phyloP scores from a whole-genome alignment of 1,284 basidiomycete genomes.

The Leccinum colubrinum region DNA sequence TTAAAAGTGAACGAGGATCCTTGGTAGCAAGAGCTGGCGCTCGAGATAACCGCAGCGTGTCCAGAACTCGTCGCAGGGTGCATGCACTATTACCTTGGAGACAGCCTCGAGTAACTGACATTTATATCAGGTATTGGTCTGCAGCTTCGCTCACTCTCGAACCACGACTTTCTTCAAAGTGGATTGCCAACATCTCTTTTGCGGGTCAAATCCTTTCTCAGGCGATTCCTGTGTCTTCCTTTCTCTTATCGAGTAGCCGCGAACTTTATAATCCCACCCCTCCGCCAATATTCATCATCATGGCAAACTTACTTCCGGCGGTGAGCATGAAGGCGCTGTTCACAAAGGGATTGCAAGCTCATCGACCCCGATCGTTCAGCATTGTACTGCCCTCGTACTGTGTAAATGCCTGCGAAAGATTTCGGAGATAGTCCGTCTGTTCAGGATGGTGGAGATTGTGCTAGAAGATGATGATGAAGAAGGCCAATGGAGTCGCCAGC shows the following conservation, averaged over 20 bases:
- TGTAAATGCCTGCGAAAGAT: slow-evolving; percentile 75
- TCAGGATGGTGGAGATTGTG: slow-evolving; percentile 49
- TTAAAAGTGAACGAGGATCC: slow-evolving; percentile 83
- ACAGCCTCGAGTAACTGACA: background rate
- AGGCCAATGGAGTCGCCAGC: slow-evolving; percentile 68
- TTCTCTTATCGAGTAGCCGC: slow-evolving; percentile 44
- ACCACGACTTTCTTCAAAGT: slow-evolving; percentile 79
- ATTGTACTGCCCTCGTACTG: slow-evolving; percentile 75
- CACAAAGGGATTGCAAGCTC: slow-evolving; percentile 75
- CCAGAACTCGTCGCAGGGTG: slow-evolving; percentile 85
- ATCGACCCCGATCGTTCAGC: slow-evolving; percentile 70
- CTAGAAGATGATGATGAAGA: slow-evolving; percentile 63
- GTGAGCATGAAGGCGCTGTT: slow-evolving; percentile 67
- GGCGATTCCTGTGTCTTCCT: slow-evolving; percentile 64
- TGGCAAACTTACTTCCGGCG: slow-evolving; percentile 78
- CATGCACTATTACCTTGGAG: slow-evolving; percentile 20
- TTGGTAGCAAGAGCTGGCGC: slow-evolving; percentile 81
- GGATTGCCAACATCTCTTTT: slow-evolving; percentile 87
- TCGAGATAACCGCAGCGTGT: slow-evolving; percentile 77
- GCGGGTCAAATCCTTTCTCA: slow-evolving; percentile 76
- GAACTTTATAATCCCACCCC: slow-evolving; percentile 62
- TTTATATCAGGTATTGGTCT: slow-evolving; percentile 66
- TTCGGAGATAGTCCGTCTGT: slow-evolving; percentile 48
- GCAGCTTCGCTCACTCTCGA: slow-evolving; percentile 77
- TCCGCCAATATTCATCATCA: slow-evolving; percentile 64